These are phyloP conservation scores for Aethionema arabicum DNA, from an alignment of 345 rosid species.

Conservation along the genomic window DNA sequence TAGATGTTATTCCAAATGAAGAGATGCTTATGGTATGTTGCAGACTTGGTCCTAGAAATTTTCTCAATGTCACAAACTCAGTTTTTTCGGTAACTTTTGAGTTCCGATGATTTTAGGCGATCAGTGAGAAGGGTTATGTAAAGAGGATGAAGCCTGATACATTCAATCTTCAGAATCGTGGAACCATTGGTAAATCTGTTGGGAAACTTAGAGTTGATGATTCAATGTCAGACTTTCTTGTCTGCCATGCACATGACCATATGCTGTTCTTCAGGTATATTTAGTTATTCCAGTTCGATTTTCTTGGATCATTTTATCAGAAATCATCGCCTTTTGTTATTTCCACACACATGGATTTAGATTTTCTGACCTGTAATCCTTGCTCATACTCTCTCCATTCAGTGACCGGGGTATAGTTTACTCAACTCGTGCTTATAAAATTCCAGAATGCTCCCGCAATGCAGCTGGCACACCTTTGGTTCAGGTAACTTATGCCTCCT, in stretches of 20 bases:
- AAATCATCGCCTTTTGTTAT: neutral
- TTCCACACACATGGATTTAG: neutral
- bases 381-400: constrained; percentile 26
- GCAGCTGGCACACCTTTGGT: constrained; percentile 94
- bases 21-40: constrained; percentile 80
- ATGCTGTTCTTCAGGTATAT: constrained; percentile 86
- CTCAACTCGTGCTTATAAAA: constrained; percentile 91
- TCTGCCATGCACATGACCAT: constrained; percentile 91
- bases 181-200: constrained; percentile 95
- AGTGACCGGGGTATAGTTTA: constrained; percentile 92
- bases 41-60: constrained; percentile 20
- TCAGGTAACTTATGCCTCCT: constrained; percentile 54
- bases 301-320: neutral
- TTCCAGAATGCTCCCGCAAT: constrained; percentile 81
- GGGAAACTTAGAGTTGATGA: constrained; percentile 88
- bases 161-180: constrained; percentile 91
- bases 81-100: constrained; percentile 17
- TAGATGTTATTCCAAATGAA: constrained; percentile 91
- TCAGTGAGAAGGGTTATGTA: constrained; percentile 94
- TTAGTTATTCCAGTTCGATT: neutral
- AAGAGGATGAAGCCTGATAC: constrained; percentile 90
- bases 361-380: constrained; percentile 3
- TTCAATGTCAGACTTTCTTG: constrained; percentile 89
- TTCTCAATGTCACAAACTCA: constrained; percentile 9
- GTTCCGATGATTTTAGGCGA: constrained; percentile 54